Base-by-base conservation (phyloP, 1,284 basidiomycete genomes). In the Heterobasidion occidentale region DNA sequence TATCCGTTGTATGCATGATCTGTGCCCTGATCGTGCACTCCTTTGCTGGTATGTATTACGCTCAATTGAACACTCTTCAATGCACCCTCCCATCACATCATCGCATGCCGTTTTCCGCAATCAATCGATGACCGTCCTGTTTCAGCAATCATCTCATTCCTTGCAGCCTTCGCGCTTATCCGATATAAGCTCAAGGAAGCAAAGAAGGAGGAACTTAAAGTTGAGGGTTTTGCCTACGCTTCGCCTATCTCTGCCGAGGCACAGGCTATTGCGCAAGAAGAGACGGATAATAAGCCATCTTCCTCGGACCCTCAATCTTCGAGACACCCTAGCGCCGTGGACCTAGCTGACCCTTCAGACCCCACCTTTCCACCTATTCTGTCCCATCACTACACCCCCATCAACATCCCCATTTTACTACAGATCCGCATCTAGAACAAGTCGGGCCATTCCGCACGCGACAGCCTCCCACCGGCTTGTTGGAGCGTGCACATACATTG, bases 101-200 rank as follows among this genome's bases (percentile, higher is more conserved):
- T 27, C 27, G 27, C 27, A 27, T 27, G 27, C 27, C 27, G 3
- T 27, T 3, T 15, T 46, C 2, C 27, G 27, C 27, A 1, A 27
- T 27, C 27, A 27, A 27, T 27, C 27, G 5, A 27, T 27, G 27
- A 27, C 27, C 27, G 2, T 27, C 27, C 27, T 27, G 27, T 27
- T 27, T 27, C 57, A 76, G 83, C 82, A 11, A 76, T 83, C 49
- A 69, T 82, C 36, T 80, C 82, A 7, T 84, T 84, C 64, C 67
- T 81, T 51, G 80, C 72, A 1, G 77, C 80, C 19, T 84, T 83
- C 68, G 74, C 80, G 58, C 72, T 84, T 49, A 74, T 83, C 56
- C 71, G 75, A 20, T 83, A 78, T 66, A 81, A 78, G 58, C 68
- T 84, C 35, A 71, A 74, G 58, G 74, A 79, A 62, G 81, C 27